These are phyloP conservation scores for Pulveroboletus sp. DNA, from an alignment of 1,284 basidiomycete species.

Conservation along the genomic window DNA sequence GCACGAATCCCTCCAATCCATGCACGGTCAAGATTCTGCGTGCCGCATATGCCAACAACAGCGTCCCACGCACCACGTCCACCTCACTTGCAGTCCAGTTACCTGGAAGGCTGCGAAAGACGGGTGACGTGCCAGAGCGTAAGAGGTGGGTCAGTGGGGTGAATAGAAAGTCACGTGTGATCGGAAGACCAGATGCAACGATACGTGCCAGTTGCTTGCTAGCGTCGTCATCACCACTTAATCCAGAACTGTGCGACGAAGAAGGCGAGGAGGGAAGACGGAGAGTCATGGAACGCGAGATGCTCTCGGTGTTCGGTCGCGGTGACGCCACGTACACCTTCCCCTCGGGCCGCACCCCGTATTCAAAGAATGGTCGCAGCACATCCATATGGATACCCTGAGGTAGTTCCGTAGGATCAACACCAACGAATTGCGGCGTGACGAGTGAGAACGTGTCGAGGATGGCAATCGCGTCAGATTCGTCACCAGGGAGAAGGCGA, in stretches of 20 bases:
- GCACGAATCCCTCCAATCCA: conserved; percentile 41
- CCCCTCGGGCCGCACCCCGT: conserved; percentile 41
- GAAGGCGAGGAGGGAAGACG: conserved; percentile 42
- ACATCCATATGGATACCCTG: conserved; percentile 37
- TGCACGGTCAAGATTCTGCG: conserved; percentile 46
- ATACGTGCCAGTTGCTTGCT: neutral
- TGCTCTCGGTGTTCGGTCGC: conserved; percentile 51
- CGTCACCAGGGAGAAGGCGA: conserved; percentile 66
- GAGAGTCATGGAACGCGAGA: conserved; percentile 53
- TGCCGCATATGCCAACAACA: conserved; percentile 56
- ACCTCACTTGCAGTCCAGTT: conserved; percentile 83
- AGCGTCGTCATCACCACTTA: neutral
- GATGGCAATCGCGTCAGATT: conserved; percentile 40
- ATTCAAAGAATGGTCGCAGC: conserved; percentile 61
- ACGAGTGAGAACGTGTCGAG: conserved; percentile 21
- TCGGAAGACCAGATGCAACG: conserved; percentile 54
- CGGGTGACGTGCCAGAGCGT: conserved; percentile 72
- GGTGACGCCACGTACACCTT: conserved; percentile 48
- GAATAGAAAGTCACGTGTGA: conserved; percentile 73
- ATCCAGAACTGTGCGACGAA: neutral
- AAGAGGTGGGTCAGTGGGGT: conserved; percentile 80
- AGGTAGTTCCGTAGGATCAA: conserved; percentile 9
- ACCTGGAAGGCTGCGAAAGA: conserved; percentile 68
- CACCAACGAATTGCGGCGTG: conserved; percentile 20
- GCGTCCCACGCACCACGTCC: conserved; percentile 71